These are phyloP conservation scores for Platanus orientalis DNA, from an alignment of 164 flowering plant genomes.

Conservation along the genomic window DNA sequence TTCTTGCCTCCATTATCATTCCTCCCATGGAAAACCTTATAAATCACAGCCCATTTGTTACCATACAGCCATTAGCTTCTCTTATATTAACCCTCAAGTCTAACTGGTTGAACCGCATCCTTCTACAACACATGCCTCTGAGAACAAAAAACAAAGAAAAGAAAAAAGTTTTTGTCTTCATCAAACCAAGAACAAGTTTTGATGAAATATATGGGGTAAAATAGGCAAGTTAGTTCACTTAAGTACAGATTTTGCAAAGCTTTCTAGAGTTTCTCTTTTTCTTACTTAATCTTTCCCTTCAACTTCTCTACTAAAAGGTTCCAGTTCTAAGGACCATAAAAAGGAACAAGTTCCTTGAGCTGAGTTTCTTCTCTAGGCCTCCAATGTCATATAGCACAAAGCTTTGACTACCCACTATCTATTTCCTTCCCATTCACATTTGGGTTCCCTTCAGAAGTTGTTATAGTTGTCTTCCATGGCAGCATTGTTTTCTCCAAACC, in stretches of 20 bases:
- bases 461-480: constrained; percentile 18
- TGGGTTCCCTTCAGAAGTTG: too few species aligned
- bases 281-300: constrained; percentile 29
- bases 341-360: constrained; percentile 24
- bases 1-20: constrained; percentile 50
- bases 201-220: not conserved
- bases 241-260: too few species aligned
- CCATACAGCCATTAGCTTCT: constrained; percentile 65
- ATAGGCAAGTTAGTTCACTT: not conserved
- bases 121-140: constrained; percentile 69
- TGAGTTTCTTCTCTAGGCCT: constrained; percentile 27
- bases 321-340: constrained; percentile 34
- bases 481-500: constrained; percentile 30
- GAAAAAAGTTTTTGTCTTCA: not conserved
- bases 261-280: too few species aligned
- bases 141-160: not conserved
- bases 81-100: constrained; percentile 73
- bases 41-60: constrained; percentile 19
- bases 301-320: constrained; percentile 29
- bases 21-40: constrained; percentile 56
- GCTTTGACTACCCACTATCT: constrained; percentile 12
- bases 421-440: constrained; percentile 15
- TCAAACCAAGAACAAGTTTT: not conserved
- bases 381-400: constrained; percentile 29
- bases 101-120: constrained; percentile 68